Percentiles rank a stretch among this genome's conserved stretches.
phyloP scores from a whole-genome alignment of 2,329 filamentous ascomycete species.

The Cyphellophora attinorum region DNA sequence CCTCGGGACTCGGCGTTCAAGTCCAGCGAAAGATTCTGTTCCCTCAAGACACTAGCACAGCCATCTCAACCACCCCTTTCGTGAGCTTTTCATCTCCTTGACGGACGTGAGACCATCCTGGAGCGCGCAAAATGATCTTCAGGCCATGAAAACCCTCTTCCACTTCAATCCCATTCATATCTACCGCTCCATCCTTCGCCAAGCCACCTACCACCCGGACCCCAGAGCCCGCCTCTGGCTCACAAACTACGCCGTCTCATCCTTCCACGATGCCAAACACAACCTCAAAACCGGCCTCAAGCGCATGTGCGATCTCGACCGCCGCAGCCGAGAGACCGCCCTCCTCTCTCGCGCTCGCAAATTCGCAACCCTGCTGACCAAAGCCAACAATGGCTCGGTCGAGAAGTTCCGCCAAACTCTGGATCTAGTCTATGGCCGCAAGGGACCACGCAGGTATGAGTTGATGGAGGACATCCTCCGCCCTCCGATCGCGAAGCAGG shows the following conservation, averaged over 20 bases:
- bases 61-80: too few relatives aligned
- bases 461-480: slow-evolving; percentile 27
- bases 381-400: slow-evolving; percentile 48
- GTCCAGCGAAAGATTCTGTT: too few relatives aligned
- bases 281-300: slow-evolving; percentile 10
- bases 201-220: slow-evolving; percentile 53
- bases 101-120: too few relatives aligned
- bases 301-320: slow-evolving; percentile 4
- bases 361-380: slow-evolving; percentile 33
- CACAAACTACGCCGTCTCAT: slow-evolving; percentile 35
- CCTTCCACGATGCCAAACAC: slow-evolving; percentile 30
- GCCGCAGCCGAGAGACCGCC: slow-evolving; percentile 2
- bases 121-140: too few relatives aligned
- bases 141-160: too few relatives aligned
- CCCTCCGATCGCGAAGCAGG: slow-evolving; percentile 8
- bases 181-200: slow-evolving; percentile 47
- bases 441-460: slow-evolving; percentile 41
- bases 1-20: too few relatives aligned
- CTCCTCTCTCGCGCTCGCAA: slow-evolving; percentile 22
- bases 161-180: slow-evolving; percentile 30
- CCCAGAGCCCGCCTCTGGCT: slow-evolving; percentile 42
- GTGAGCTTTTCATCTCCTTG: too few relatives aligned
- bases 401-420: slow-evolving; percentile 43
- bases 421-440: slow-evolving; percentile 47
- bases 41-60: too few relatives aligned